Percentiles rank a stretch among this genome's conserved stretches.
These are phyloP conservation scores for Sporopachydermia cereana DNA, from an alignment of 1,139 yeast species.

Conservation along the genomic window DNA sequence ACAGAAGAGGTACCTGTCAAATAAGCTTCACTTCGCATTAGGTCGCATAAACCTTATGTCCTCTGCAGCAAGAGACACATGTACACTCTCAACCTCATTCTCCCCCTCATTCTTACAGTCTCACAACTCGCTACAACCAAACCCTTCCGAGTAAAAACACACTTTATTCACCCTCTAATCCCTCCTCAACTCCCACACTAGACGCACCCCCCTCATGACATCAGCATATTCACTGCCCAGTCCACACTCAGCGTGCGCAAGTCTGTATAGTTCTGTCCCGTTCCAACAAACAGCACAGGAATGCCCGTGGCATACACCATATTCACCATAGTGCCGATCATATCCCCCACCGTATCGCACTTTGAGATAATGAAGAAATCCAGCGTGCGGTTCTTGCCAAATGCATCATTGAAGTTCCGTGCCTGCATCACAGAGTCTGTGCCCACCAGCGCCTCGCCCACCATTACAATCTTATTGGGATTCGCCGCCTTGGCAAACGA, in stretches of 20 bases:
- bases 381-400: constrained; percentile 69
- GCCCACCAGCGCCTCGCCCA: constrained; percentile 95
- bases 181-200: too few species aligned
- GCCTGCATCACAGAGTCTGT: constrained; percentile 97
- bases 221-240: constrained; percentile 81
- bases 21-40: too few species aligned
- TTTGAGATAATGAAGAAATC: constrained; percentile 91
- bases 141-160: too few species aligned
- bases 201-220: constrained; percentile 29
- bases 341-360: constrained; percentile 95
- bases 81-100: too few species aligned
- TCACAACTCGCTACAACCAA: too few species aligned
- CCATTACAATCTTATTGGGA: constrained; percentile 96
- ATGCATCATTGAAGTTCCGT: constrained; percentile 80
- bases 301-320: constrained; percentile 96
- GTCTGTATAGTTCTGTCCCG: constrained; percentile 96
- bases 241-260: constrained; percentile 84
- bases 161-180: too few species aligned
- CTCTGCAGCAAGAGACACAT: too few species aligned
- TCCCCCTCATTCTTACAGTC: too few species aligned
- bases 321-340: constrained; percentile 94
- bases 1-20: too few species aligned
- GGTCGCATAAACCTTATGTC: too few species aligned
- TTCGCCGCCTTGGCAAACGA: constrained; percentile 93
- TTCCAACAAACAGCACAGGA: constrained; percentile 90